phyloP scores from a whole-genome alignment of 179 eudicot species.

The Patellifolia procumbens region DNA sequence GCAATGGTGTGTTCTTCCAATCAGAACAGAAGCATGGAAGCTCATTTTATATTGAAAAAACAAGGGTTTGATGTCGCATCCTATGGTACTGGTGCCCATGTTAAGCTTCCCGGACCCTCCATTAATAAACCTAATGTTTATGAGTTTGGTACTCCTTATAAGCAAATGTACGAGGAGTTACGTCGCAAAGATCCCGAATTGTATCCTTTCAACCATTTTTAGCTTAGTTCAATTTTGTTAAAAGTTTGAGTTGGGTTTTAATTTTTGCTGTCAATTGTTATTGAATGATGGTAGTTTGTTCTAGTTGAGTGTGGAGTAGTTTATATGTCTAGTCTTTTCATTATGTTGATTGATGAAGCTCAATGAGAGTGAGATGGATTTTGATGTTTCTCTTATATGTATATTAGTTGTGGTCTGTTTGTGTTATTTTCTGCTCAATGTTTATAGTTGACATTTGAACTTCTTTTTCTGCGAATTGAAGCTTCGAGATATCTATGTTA shows the following conservation, averaged over 20 bases:
- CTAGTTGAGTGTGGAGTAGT: not conserved
- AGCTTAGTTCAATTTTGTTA: too few species aligned
- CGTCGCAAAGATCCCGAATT: constrained; percentile 90
- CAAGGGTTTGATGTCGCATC: constrained; percentile 85
- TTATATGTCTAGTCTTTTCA: not conserved
- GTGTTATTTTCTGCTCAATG: too few species aligned
- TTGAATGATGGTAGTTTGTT: not conserved
- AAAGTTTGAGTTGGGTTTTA: too few species aligned
- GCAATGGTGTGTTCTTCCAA: constrained; percentile 99
- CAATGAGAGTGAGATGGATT: not conserved
- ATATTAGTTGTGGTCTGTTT: not conserved
- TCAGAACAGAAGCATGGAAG: constrained; percentile 96
- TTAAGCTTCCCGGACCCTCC: constrained; percentile 98
- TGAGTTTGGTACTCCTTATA: constrained; percentile 93
- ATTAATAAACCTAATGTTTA: constrained; percentile 87
- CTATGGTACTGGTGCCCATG: constrained; percentile 89
- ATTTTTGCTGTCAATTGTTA: too few species aligned
- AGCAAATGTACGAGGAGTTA: constrained; percentile 91
- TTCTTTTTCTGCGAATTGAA: too few species aligned
- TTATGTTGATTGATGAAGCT: not conserved
- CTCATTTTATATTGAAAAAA: constrained; percentile 71
- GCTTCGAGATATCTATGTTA: too few species aligned
- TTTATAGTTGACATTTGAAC: too few species aligned
- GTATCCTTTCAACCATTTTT: constrained; percentile 19
- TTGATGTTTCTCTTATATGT: too few species aligned